phyloP scores from a whole-genome alignment of 495 filamentous ascomycete genomes.

The Penicillium soppii region DNA sequence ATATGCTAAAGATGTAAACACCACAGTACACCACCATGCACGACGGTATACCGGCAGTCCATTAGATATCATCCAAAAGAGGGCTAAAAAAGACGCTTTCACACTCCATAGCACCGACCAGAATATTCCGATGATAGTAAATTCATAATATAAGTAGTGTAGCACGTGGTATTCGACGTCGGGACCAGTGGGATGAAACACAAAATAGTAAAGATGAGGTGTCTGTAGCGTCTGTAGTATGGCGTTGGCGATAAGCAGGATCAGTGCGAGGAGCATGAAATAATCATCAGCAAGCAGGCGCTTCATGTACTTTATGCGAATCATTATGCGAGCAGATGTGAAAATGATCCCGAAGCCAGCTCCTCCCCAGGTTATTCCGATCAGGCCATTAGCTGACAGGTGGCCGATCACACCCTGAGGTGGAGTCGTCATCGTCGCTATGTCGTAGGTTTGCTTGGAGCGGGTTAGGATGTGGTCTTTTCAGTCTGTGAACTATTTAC shows the following conservation, averaged over 20 bases:
- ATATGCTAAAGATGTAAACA: constrained; percentile 36
- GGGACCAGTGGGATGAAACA: constrained; percentile 22
- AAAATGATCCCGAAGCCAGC: constrained; percentile 36
- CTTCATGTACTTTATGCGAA: constrained; percentile 30
- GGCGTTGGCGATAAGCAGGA: constrained; percentile 35
- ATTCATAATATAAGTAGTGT: constrained; percentile 36
- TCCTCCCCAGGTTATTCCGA: constrained; percentile 27
- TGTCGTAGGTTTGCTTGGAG: too few species aligned
- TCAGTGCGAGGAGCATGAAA: constrained; percentile 39
- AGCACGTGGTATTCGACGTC: constrained; percentile 18
- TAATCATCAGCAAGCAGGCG: constrained; percentile 41
- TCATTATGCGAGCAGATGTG: constrained; percentile 34
- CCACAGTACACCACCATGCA: constrained; percentile 34
- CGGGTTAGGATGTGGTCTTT: too few species aligned
- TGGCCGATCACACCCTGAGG: constrained; percentile 12
- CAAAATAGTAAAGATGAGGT: constrained; percentile 40
- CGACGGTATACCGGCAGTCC: constrained; percentile 36
- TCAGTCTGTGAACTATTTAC: too few species aligned
- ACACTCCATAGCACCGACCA: constrained; percentile 49
- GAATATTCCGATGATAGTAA: constrained; percentile 47
- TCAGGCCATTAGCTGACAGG: constrained; percentile 12
- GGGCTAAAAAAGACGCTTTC: constrained; percentile 47
- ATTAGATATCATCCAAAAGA: constrained; percentile 45
- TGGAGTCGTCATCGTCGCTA: too few species aligned
- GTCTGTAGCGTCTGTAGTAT: constrained; percentile 46